Evolutionary conservation across 208 protist genomes (phyloP), one percentile per base, ranked within the genome.

Genomic region (Leishmania major): DNA sequence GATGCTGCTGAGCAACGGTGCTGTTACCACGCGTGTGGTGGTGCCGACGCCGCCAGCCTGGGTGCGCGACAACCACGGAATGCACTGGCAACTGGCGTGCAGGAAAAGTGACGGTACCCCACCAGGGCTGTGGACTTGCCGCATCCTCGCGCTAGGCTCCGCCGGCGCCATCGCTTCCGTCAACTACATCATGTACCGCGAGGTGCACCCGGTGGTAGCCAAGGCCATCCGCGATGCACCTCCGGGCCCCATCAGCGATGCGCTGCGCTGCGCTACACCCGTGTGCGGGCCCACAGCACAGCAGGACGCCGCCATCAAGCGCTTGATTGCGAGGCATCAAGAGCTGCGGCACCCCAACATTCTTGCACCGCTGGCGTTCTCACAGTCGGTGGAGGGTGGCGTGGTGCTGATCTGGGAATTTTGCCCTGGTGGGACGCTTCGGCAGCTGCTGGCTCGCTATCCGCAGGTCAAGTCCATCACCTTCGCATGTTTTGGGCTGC

Each of bases 401-500:
- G 75, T 75, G 47, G 73, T 64, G 37, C 31, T 84, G 53, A 75
- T 90, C 45, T 88, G 83, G 79, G 87, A 93, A 77, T 88, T 81
- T 72, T 84, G 75, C 74, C 70, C 86, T 51, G 87, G 87, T 35
- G 87, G 89, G 28, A 82, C 80, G 51, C 78, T 91, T 49, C 85
- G 83, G 22, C 79, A 89, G 45, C 15, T 82, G 22, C 15, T 82
- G 19, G 3, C 25, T 19, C 84, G 84, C n/a, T 93, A 90, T 62
- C 47, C 75, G 3, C 51, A 76, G 40, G 11, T 78, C 43, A 66
- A 88, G n/a, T 82, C 81, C 55, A 15, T 72, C 49, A 57, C 73
- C 0, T 47, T 90, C 15, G 82, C 80, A 0, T 89, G 92, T 25
- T 95, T 88, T 82, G 86, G 83, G 51, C 43, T 86, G 31, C 83